Base-by-base conservation (phyloP, 352 stramenopile species). In the Phytophthora parvispora region DNA sequence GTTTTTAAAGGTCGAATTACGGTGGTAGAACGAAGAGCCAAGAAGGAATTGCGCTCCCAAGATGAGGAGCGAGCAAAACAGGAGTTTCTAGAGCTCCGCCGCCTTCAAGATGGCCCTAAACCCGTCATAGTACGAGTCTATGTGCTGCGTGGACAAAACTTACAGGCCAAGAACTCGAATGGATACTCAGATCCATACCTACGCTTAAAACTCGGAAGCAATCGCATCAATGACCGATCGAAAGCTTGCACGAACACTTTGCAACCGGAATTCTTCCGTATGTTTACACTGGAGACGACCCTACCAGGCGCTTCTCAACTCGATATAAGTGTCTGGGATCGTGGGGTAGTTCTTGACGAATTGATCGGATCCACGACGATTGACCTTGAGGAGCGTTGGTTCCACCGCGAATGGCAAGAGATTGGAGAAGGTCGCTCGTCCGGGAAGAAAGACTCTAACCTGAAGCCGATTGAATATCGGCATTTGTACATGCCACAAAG, bases 381-480 rank as follows among this genome's bases (percentile, higher is more conserved):
- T 58, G 95, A 98, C 48, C 72, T 98, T 4, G 95, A 98, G 65
- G 95, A 98, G 38, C 80, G 95, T 22, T 98, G 94, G 95, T 98
- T 98, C 65, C 89, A 98, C 62, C 77, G 81, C 7, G 81, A 91
- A 20, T 98, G 92, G 91, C 90, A 97, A 29, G 69, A 78, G 15
- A 75, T 92, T 63, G 69, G 84, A 16, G 54, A 74, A 6, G 53
- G 54, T 42, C 59, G 83, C 4, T 34, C 63, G 36, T 32, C 50
- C 1, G 54, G 31, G 1, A 58, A 69, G 24, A 32, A 24, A 27
- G 34, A 28, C 6, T 51, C 49, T 16, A 73, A 68, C 9, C 31
- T 87, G 6, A 97, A 98, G 74, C 94, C 93, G 0, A 86, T 98
- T 20, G 94, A 98, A 67, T 87, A 96, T 58, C 90, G 94, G 0